phyloP scores from a whole-genome alignment of 2,329 filamentous ascomycete genomes.

The Hirsutella thompsonii region DNA sequence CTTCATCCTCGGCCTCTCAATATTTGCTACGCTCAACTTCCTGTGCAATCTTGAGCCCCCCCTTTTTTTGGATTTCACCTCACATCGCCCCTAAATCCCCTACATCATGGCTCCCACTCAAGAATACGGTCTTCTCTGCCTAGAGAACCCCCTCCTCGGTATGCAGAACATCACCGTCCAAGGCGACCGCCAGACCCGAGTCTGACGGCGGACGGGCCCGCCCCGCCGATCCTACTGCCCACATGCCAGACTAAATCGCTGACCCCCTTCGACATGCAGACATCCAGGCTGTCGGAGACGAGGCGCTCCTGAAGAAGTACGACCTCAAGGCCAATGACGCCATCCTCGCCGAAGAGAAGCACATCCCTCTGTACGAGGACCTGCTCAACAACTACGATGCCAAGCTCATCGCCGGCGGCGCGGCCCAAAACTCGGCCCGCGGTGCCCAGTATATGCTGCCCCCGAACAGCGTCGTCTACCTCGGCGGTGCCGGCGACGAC shows the following conservation, averaged over 20 bases:
- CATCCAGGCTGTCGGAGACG: slow-evolving; percentile 78
- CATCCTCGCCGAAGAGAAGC: slow-evolving; percentile 88
- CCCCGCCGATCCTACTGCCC: not conserved
- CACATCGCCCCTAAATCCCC: not conserved
- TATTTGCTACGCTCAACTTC: not conserved
- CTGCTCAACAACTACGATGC: slow-evolving; percentile 84
- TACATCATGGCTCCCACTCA: slow-evolving; percentile 57
- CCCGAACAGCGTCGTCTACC: slow-evolving; percentile 78
- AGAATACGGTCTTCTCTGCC: slow-evolving; percentile 78
- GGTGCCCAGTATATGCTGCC: slow-evolving; percentile 94
- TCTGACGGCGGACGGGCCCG: not conserved
- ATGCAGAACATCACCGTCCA: slow-evolving; percentile 24
- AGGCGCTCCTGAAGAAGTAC: slow-evolving; percentile 84
- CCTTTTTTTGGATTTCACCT: not conserved
- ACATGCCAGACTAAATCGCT: not conserved
- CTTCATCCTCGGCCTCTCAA: too few relatives aligned
- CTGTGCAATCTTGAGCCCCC: not conserved
- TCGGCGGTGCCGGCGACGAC: slow-evolving; percentile 89
- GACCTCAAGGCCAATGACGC: slow-evolving; percentile 91
- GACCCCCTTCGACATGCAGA: slow-evolving; percentile 34
- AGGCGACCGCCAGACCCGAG: too few relatives aligned
- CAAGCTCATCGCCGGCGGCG: slow-evolving; percentile 89
- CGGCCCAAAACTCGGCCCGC: slow-evolving; percentile 93
- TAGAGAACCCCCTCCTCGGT: slow-evolving; percentile 97
- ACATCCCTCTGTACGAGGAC: slow-evolving; percentile 83